Evolutionary conservation across 108 stramenopile species (phyloP).

Genomic region (Cyclostephanos tholiformis): DNA sequence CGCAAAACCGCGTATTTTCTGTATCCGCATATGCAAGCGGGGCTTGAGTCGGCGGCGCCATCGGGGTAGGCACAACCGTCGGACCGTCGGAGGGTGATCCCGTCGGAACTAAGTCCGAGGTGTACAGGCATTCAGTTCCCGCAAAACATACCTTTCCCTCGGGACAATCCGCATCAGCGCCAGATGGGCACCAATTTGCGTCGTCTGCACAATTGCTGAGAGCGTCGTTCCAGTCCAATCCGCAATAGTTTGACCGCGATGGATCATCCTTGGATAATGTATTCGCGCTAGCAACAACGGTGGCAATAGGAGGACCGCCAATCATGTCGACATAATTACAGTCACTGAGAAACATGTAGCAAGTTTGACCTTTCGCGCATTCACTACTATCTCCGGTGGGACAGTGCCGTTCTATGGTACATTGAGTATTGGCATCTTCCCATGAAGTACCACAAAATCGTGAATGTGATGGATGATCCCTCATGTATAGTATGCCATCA

Average conservation of each 20-base stretch:
- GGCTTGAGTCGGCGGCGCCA: slow-evolving; percentile 2
- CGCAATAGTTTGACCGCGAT: slow-evolving; percentile 32
- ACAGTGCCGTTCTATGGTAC: slow-evolving; percentile 39
- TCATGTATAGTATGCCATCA: slow-evolving; percentile 23
- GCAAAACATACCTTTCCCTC: slow-evolving; percentile 38
- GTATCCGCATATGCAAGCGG: slow-evolving; percentile 20
- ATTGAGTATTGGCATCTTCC: slow-evolving; percentile 44
- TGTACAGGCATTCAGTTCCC: slow-evolving; percentile 36
- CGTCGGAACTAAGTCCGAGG: slow-evolving; percentile 32
- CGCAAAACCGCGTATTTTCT: slow-evolving; percentile 40
- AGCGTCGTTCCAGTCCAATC: slow-evolving; percentile 41
- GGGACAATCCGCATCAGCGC: slow-evolving; percentile 44
- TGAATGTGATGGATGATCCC: slow-evolving; percentile 25
- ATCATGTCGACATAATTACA: slow-evolving; percentile 46
- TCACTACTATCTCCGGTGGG: slow-evolving; percentile 26
- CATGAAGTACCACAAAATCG: slow-evolving; percentile 38
- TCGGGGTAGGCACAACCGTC: not conserved
- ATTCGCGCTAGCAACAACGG: not conserved
- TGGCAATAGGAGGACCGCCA: slow-evolving; percentile 10
- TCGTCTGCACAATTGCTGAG: slow-evolving; percentile 18
- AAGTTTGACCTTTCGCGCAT: slow-evolving; percentile 14
- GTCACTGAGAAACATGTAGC: slow-evolving; percentile 26
- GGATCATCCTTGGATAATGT: slow-evolving; percentile 18
- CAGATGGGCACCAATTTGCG: slow-evolving; percentile 43
- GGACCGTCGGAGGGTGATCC: slow-evolving; percentile 18